A percentile compares a stretch with the other conserved stretches of the same genome.
These are phyloP conservation scores for Dispira simplex DNA, from an alignment of 192 early-diverging fungal genomes.

Conservation along the genomic window DNA sequence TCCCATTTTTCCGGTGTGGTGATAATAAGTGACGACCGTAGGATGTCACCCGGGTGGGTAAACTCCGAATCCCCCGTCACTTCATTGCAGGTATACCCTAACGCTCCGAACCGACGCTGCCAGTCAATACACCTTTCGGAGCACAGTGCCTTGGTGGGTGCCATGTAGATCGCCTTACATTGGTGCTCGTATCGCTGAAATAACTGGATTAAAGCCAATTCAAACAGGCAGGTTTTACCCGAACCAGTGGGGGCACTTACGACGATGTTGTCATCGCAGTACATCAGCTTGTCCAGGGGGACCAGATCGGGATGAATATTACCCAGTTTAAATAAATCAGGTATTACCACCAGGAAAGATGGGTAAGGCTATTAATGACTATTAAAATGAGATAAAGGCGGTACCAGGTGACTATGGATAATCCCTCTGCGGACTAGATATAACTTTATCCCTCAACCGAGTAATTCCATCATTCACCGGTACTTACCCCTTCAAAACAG, in stretches of 20 bases:
- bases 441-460: not conserved
- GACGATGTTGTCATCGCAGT: not conserved
- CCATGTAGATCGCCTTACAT: not conserved
- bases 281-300: not conserved
- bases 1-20: constrained; percentile 78
- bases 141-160: constrained; percentile 25
- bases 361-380: not conserved
- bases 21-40: constrained; percentile 25
- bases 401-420: not conserved
- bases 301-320: not conserved
- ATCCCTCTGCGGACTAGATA: not conserved
- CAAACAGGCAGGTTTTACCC: constrained; percentile 4
- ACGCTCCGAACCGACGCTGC: constrained; percentile 31
- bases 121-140: constrained; percentile 43
- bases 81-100: constrained; percentile 33
- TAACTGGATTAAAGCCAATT: not conserved
- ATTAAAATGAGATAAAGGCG: not conserved
- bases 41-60: constrained; percentile 25
- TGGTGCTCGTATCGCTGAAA: not conserved
- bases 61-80: constrained; percentile 48
- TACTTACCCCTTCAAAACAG: constrained; percentile 9
- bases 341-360: not conserved
- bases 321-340: not conserved
- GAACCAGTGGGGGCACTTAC: constrained; percentile 1
- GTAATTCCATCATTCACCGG: not conserved